These are phyloP conservation scores for Lipomyces yamadae DNA, from an alignment of 805 yeast species.

Conservation along the genomic window DNA sequence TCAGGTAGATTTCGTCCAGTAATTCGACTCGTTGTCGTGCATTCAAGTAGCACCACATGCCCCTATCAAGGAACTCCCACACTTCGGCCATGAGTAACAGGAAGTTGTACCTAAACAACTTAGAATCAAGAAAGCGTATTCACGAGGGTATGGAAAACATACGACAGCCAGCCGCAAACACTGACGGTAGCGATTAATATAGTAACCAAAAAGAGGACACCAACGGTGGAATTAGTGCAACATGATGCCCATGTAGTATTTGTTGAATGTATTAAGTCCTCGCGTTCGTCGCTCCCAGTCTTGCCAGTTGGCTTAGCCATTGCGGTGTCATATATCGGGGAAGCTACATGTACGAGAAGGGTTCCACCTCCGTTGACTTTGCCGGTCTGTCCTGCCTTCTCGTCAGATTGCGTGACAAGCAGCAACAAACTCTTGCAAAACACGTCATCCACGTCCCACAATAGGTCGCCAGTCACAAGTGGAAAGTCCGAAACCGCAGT, in stretches of 20 bases:
- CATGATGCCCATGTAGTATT: not conserved
- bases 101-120: not conserved
- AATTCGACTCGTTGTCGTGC: not conserved
- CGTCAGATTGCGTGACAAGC: not conserved
- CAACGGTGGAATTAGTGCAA: not conserved
- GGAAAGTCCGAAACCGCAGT: not conserved
- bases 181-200: not conserved
- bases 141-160: not conserved
- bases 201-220: not conserved
- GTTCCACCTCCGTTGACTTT: not conserved
- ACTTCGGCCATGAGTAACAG: not conserved
- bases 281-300: not conserved
- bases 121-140: not conserved
- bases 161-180: not conserved
- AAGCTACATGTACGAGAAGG: not conserved
- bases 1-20: not conserved
- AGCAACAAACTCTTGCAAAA: not conserved
- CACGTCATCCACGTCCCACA: not conserved
- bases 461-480: not conserved
- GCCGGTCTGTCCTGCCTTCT: not conserved
- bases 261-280: not conserved
- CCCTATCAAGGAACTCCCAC: constrained; percentile 1
- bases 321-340: not conserved
- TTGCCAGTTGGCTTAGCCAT: not conserved
- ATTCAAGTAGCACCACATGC: not conserved